A percentile compares a stretch with the other conserved stretches of the same genome.
These are phyloP conservation scores for Arctium lappa DNA, from an alignment of 129 eudicot species.

Conservation along the genomic window DNA sequence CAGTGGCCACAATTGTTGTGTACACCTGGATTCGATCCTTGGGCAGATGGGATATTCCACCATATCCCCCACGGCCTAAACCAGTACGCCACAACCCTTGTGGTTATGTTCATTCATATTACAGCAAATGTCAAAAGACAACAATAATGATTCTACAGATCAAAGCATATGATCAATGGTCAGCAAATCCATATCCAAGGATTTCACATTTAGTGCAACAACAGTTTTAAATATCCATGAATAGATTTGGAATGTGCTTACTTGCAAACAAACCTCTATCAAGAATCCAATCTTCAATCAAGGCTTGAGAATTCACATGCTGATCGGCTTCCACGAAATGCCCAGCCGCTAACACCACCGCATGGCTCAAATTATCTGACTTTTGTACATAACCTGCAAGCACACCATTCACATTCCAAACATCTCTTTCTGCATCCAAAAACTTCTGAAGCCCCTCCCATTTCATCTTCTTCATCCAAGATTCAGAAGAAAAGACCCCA, in stretches of 20 bases:
- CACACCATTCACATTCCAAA: slow-evolving; percentile 53
- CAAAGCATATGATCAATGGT: neutral
- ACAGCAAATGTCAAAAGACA: neutral
- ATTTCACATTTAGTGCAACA: slow-evolving; percentile 22
- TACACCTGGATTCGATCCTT: too few relatives aligned
- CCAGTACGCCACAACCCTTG: too few relatives aligned
- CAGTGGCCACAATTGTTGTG: too few relatives aligned
- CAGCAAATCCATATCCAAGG: slow-evolving; percentile 25
- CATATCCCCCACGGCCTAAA: too few relatives aligned
- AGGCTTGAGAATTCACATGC: slow-evolving; percentile 3
- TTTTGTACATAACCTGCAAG: slow-evolving; percentile 75
- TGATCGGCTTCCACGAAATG: slow-evolving; percentile 78
- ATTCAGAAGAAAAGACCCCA: neutral
- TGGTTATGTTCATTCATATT: neutral
- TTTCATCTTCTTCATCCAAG: neutral
- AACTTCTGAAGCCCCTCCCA: slow-evolving; percentile 53
- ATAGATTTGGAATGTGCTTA: neutral
- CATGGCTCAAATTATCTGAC: slow-evolving; percentile 53
- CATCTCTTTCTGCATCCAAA: slow-evolving; percentile 51
- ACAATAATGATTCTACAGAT: too few relatives aligned
- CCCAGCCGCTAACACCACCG: slow-evolving; percentile 58
- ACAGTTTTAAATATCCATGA: neutral
- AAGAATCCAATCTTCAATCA: neutral
- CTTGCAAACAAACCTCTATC: slow-evolving; percentile 24
- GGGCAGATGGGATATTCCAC: too few relatives aligned